Percentiles rank a stretch among this genome's conserved stretches.
Conservation (phyloP, 2,329 filamentous ascomycete genomes). For the Cercospora citrullina region DNA sequence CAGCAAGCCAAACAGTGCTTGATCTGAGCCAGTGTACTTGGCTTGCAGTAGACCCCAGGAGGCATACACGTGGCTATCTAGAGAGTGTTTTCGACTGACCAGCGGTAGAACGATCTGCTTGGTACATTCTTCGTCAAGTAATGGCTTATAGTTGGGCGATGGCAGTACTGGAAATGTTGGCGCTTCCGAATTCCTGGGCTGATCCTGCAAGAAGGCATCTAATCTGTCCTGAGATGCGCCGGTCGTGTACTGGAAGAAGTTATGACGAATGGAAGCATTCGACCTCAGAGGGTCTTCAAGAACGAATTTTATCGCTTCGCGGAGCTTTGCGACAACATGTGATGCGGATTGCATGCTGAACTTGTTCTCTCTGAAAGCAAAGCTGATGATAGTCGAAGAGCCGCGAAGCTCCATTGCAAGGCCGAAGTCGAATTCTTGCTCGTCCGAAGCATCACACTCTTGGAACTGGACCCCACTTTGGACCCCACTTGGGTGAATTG, state of each 20-base stretch:
- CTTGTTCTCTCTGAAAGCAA: not conserved
- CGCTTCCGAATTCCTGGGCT: not conserved
- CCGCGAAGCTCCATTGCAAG: not conserved
- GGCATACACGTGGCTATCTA: not conserved
- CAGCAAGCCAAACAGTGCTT: constrained; percentile 12
- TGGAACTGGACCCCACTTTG: not conserved
- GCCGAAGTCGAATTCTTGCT: constrained; percentile 5
- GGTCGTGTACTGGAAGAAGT: not conserved
- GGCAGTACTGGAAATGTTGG: not conserved
- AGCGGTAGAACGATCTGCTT: not conserved
- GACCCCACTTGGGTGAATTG: not conserved
- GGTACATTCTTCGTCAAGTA: not conserved
- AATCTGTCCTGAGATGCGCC: not conserved
- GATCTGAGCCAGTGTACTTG: constrained; percentile 6
- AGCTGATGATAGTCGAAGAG: not conserved
- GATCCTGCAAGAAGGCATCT: not conserved
- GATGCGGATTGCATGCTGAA: not conserved
- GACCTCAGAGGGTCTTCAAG: not conserved
- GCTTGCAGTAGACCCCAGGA: constrained; percentile 12
- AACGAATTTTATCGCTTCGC: not conserved
- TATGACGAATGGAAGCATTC: not conserved
- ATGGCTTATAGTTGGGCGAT: not conserved
- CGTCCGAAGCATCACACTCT: constrained; percentile 1
- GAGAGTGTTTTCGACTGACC: not conserved
- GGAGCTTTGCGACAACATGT: not conserved